Evolutionary conservation across 179 eudicot species (phyloP).

Genomic region (Silene coronaria): DNA sequence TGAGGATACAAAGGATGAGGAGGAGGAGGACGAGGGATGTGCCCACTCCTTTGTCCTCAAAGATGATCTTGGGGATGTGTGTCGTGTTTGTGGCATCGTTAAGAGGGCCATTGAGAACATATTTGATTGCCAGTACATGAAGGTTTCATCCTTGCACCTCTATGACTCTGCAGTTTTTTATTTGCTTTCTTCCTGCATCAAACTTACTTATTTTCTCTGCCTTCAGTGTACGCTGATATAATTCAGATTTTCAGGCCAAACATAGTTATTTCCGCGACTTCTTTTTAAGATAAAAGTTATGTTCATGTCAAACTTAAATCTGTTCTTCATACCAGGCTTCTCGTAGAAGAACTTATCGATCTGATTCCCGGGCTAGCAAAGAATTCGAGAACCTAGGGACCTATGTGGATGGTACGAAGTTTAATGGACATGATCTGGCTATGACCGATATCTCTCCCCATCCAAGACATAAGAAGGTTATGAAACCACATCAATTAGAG

Average conservation of each 20-base stretch:
- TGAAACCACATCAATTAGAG: constrained; percentile 90
- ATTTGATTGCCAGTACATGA: constrained; percentile 73
- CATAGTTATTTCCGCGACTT: too few relatives aligned
- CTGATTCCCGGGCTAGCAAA: constrained; percentile 27
- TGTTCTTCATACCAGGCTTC: constrained; percentile 30
- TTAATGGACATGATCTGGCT: constrained; percentile 38
- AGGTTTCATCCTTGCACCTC: constrained; percentile 38
- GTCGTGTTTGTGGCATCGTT: constrained; percentile 90
- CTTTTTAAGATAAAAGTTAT: not conserved
- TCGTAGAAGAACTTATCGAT: constrained; percentile 31
- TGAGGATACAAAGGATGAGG: constrained; percentile 37
- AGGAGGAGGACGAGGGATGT: constrained; percentile 64
- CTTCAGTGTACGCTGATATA: not conserved
- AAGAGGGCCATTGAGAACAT: constrained; percentile 72
- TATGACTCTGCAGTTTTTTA: not conserved
- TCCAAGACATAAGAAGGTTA: constrained; percentile 80
- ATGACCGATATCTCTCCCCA: constrained; percentile 52
- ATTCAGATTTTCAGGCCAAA: too few relatives aligned
- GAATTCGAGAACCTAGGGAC: constrained; percentile 22
- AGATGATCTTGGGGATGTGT: constrained; percentile 93
- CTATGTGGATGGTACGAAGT: constrained; percentile 31
- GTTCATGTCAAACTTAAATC: not conserved
- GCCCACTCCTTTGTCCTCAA: constrained; percentile 80
- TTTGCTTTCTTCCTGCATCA: constrained; percentile 5
- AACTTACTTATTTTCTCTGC: not conserved